These are phyloP conservation scores for Globisporangium polare DNA, from an alignment of 352 stramenopile species.

Conservation along the genomic window DNA sequence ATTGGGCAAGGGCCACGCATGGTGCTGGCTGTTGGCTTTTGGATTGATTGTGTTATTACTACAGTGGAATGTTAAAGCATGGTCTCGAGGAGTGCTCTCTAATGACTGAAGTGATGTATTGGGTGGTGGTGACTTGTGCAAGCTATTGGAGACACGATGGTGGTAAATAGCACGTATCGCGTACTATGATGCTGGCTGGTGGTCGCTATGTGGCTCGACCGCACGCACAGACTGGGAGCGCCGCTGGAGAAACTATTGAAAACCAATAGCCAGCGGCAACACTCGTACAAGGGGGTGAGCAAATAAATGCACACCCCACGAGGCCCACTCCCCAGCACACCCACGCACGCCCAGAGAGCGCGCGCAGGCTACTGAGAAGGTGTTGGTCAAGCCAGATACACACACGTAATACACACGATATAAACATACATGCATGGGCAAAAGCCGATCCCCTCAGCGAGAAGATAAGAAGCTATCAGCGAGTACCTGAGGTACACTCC, in stretches of 20 bases:
- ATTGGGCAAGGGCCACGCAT: too few relatives aligned
- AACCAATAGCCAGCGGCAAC: conserved; percentile 73
- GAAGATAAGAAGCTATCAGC: conserved; percentile 74
- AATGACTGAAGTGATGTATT: neutral
- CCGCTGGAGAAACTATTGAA: conserved; percentile 57
- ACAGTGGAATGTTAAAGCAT: neutral
- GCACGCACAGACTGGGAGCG: conserved; percentile 42
- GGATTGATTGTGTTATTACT: neutral
- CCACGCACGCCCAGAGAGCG: too few relatives aligned
- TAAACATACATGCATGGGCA: conserved; percentile 5
- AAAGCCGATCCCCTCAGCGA: conserved; percentile 52
- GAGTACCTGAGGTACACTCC: conserved; percentile 67
- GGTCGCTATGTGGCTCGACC: conserved; percentile 44
- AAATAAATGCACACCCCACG: conserved; percentile 18
- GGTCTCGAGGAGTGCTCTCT: too few relatives aligned
- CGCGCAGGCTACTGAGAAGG: conserved; percentile 10
- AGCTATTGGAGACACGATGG: conserved; percentile 81
- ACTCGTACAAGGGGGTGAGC: conserved; percentile 44
- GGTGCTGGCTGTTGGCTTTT: neutral
- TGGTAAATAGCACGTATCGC: conserved; percentile 53
- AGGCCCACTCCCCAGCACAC: conserved; percentile 33
- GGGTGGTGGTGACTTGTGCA: conserved; percentile 27
- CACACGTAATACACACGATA: conserved; percentile 10
- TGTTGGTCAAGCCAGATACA: conserved; percentile 28
- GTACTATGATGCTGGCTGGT: conserved; percentile 80